These are phyloP conservation scores for Aspergillus caelatus DNA, from an alignment of 2,329 filamentous ascomycete species.

Conservation along the genomic window DNA sequence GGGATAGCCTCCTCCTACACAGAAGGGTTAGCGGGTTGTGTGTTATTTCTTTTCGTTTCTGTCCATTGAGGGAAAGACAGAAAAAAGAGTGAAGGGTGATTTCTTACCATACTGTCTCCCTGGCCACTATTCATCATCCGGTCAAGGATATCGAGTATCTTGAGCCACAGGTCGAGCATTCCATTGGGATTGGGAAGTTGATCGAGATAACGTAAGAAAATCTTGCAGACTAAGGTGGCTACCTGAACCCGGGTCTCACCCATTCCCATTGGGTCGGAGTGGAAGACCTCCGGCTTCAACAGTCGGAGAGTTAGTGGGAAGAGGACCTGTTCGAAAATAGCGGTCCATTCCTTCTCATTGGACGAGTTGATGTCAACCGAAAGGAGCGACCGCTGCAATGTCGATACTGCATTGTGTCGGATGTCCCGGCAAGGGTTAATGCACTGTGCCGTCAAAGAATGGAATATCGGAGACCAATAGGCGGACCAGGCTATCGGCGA, in stretches of 20 bases:
- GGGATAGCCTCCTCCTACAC: constrained; percentile 86
- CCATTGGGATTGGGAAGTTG: constrained; percentile 82
- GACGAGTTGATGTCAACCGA: constrained; percentile 81
- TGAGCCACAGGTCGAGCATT: constrained; percentile 88
- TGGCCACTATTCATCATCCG: constrained; percentile 94
- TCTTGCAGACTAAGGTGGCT: constrained; percentile 88
- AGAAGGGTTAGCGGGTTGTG: neutral
- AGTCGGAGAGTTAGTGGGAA: constrained; percentile 87
- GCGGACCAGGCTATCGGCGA: constrained; percentile 77
- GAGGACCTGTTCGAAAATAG: constrained; percentile 90
- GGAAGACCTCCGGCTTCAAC: constrained; percentile 92
- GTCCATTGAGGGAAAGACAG: too few species aligned
- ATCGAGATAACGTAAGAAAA: constrained; percentile 91
- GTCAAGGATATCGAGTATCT: constrained; percentile 92
- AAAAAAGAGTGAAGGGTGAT: constrained; percentile 25
- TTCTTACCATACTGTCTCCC: constrained; percentile 77
- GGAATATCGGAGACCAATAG: constrained; percentile 96
- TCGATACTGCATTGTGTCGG: constrained; percentile 82
- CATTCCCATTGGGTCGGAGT: constrained; percentile 89
- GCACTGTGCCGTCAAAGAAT: constrained; percentile 84
- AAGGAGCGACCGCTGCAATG: constrained; percentile 81
- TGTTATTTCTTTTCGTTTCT: neutral
- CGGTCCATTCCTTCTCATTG: constrained; percentile 88
- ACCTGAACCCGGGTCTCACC: constrained; percentile 91
- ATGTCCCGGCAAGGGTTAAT: constrained; percentile 94